These are phyloP conservation scores for Pythium aquatile DNA, from an alignment of 352 stramenopile species.

Conservation along the genomic window DNA sequence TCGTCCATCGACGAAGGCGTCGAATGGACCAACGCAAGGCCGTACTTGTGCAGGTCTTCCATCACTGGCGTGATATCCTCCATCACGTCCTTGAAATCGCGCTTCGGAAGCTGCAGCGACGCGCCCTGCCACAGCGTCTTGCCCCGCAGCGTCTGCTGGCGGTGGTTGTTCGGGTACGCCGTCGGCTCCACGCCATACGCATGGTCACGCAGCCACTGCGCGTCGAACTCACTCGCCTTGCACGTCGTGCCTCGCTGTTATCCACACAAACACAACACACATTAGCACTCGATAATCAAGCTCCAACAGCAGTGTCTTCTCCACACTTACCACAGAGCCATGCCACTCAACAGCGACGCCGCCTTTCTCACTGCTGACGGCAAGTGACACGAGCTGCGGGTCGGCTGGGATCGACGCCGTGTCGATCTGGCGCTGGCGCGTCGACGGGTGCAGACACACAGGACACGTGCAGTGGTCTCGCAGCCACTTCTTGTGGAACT, in stretches of 20 bases:
- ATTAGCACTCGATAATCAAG: background rate
- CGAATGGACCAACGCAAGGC: constrained; percentile 57
- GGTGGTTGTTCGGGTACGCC: constrained; percentile 53
- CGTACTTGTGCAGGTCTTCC: constrained; percentile 68
- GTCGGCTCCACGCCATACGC: constrained; percentile 51
- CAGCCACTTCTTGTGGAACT: constrained; percentile 86
- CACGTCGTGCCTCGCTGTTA: constrained; percentile 51
- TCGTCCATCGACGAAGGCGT: constrained; percentile 76
- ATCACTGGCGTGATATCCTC: constrained; percentile 65
- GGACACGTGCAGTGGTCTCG: constrained; percentile 79
- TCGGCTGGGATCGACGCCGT: constrained; percentile 74
- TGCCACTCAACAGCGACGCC: constrained; percentile 60
- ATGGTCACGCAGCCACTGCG: constrained; percentile 73
- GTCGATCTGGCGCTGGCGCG: constrained; percentile 70
- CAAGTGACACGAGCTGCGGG: constrained; percentile 38
- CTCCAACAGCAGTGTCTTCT: no score
- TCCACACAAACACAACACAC: background rate
- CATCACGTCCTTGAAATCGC: constrained; percentile 45
- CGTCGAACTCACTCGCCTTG: constrained; percentile 59
- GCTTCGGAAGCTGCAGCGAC: constrained; percentile 42
- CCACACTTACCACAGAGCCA: constrained; percentile 41
- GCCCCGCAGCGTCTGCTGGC: constrained; percentile 49
- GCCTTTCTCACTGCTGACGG: constrained; percentile 31
- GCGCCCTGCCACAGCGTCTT: constrained; percentile 54
- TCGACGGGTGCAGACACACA: constrained; percentile 66